Conservation (phyloP, 2,329 filamentous ascomycete genomes). For the Colletotrichum sp. region DNA sequence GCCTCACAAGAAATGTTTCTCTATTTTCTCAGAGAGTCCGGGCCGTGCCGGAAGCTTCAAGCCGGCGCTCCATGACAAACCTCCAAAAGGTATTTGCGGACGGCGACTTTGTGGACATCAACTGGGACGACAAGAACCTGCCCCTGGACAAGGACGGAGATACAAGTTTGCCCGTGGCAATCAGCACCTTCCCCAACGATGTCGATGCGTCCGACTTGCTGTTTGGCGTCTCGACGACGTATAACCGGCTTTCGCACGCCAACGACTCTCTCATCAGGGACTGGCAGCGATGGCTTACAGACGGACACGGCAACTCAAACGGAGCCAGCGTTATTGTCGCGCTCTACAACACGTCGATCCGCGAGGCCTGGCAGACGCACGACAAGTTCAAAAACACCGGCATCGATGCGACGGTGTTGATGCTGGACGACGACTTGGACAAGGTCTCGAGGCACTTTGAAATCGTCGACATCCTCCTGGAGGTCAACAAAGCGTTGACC, state of each 20-base stretch:
- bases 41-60: background rate
- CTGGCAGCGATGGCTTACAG: slow-evolving; percentile 52
- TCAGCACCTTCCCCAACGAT: slow-evolving; percentile 32
- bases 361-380: slow-evolving; percentile 36
- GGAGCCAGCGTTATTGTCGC: slow-evolving; percentile 47
- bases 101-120: background rate
- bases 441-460: slow-evolving; percentile 40
- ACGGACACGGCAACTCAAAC: slow-evolving; percentile 42
- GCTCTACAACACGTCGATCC: slow-evolving; percentile 40
- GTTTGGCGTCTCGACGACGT: slow-evolving; percentile 42
- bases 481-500: slow-evolving; percentile 35
- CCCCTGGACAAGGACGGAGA: background rate
- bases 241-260: slow-evolving; percentile 39
- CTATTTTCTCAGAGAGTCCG: slow-evolving; percentile 3
- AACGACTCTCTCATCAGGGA: slow-evolving; percentile 43
- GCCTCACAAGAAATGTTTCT: slow-evolving; percentile 2
- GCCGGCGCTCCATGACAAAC: background rate
- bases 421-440: slow-evolving; percentile 35
- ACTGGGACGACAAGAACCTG: background rate
- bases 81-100: background rate
- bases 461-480: slow-evolving; percentile 37
- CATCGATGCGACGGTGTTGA: slow-evolving; percentile 29
- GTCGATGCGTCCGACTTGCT: slow-evolving; percentile 42
- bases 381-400: slow-evolving; percentile 1
- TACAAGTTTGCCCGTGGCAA: slow-evolving; percentile 33